Conservation (phyloP, 2,329 filamentous ascomycete genomes). For the Fusarium hostae region DNA sequence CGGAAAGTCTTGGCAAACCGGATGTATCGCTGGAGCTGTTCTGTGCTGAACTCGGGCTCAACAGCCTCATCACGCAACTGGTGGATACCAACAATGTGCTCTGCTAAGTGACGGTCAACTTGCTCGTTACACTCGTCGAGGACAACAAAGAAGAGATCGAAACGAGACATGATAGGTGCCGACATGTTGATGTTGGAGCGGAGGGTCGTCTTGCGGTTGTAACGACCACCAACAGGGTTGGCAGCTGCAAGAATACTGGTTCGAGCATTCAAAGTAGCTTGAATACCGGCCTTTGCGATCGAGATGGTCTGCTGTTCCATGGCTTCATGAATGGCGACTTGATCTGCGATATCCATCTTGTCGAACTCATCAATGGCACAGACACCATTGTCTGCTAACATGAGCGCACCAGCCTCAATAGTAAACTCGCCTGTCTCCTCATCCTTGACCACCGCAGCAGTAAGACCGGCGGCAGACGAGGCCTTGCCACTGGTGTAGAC, state of each 20-base stretch:
- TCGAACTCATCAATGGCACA: conserved; percentile 99
- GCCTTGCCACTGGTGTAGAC: conserved; percentile 99
- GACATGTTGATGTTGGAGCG: conserved; percentile 98
- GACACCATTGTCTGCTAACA: conserved; percentile 96
- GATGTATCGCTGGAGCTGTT: conserved; percentile 96
- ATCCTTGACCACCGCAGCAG: conserved; percentile 95
- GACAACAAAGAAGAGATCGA: conserved; percentile 98
- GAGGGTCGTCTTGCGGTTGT: conserved; percentile 95
- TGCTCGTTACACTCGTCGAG: conserved; percentile 95
- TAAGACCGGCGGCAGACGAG: conserved; percentile 96
- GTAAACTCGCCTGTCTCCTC: conserved; percentile 99
- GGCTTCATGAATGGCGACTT: conserved; percentile 99
- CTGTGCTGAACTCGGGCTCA: conserved; percentile 92
- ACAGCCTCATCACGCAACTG: conserved; percentile 92
- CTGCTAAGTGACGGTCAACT: conserved; percentile 88
- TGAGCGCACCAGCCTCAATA: conserved; percentile 96
- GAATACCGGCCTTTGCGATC: conserved; percentile 97
- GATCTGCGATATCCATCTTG: conserved; percentile 98
- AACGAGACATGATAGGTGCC: conserved; percentile 98
- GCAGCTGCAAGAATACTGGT: conserved; percentile 96
- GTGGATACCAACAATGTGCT: conserved; percentile 95
- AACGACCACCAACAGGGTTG: conserved; percentile 95
- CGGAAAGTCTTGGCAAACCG: conserved; percentile 95
- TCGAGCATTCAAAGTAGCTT: conserved; percentile 94
- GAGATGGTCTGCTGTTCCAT: conserved; percentile 99